phyloP scores from a whole-genome alignment of 140 eudicot genomes.

The Ambrosia hybrid region DNA sequence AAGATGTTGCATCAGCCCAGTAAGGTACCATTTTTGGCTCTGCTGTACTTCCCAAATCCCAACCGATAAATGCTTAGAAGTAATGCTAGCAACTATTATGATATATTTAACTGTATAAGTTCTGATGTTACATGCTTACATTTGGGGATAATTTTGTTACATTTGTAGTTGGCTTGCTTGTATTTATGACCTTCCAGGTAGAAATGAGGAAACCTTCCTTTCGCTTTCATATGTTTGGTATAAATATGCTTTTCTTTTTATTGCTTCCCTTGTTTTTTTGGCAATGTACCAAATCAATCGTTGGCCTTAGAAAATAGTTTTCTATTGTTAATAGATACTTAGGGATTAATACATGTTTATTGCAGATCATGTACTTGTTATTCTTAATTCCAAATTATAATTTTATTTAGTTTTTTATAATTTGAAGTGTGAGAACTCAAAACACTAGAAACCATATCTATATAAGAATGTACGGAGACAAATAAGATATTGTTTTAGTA shows the following conservation, averaged over 20 bases:
- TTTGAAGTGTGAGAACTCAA: neutral
- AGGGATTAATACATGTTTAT: neutral
- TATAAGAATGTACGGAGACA: neutral
- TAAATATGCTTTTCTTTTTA: too few species aligned
- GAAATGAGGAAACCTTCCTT: too few species aligned
- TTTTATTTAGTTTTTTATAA: neutral
- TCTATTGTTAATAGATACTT: neutral
- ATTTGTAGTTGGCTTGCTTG: too few species aligned
- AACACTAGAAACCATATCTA: neutral
- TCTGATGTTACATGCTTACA: too few species aligned
- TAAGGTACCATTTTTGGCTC: conserved; percentile 48
- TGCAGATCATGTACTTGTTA: neutral
- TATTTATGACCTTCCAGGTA: too few species aligned
- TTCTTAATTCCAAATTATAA: neutral
- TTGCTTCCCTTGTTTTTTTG: too few species aligned
- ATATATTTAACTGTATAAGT: neutral
- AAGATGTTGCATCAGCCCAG: conserved; percentile 98
- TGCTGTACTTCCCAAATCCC: too few species aligned
- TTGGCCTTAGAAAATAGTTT: too few species aligned
- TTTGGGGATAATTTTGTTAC: too few species aligned
- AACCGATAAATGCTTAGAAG: neutral
- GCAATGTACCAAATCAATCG: too few species aligned
- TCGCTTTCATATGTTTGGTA: too few species aligned
- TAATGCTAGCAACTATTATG: neutral
- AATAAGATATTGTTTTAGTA: neutral